Evolutionary conservation across 108 stramenopile genomes (phyloP), one percentile per base, ranked within the genome.

Genomic region (Seminavis robusta): DNA sequence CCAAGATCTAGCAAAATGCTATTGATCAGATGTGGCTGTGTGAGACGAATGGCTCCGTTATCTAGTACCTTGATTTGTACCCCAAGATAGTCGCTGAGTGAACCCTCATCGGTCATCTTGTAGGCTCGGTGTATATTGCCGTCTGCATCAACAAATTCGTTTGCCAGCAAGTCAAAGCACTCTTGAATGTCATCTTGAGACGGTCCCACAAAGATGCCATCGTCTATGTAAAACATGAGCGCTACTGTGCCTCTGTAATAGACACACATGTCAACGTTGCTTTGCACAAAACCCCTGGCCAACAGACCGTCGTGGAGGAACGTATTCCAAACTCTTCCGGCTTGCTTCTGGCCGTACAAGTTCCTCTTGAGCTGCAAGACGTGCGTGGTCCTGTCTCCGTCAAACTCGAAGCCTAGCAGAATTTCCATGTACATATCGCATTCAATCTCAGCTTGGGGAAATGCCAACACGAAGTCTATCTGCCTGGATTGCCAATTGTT

Each of bases 81-180:
- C 2, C 79, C 79, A 5, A 79, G 61, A 41, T 67, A 85, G 55
- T 85, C 77, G n/a, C 53, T 47, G 9, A 83, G 39, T n/a, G 36
- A 13, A 1, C 81, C 77, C 49, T 79, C 77, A 27, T 67, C 60
- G 0, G 64, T 74, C 7, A 65, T 65, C n/a, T n/a, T n/a, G n/a
- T n/a, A n/a, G n/a, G n/a, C n/a, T n/a, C n/a, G n/a, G n/a, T n/a
- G n/a, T 1, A 65, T 30, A 21, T 57, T 29, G 34, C 58, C 57
- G 3, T 56, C 43, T 9, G 29, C 59, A 20, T 68, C 20, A 8
- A 40, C 27, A 45, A 77, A 44, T 0, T 52, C 59, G 11, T 64
- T 10, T 15, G 79, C 34, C 3, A 61, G 34, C 0, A 57, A 23
- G 15, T 67, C 41, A 33, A 69, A 33, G 7, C 39, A 1, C 3